Base-by-base conservation (phyloP, 139 green algal genomes). In the Chlorella ohadii region DNA sequence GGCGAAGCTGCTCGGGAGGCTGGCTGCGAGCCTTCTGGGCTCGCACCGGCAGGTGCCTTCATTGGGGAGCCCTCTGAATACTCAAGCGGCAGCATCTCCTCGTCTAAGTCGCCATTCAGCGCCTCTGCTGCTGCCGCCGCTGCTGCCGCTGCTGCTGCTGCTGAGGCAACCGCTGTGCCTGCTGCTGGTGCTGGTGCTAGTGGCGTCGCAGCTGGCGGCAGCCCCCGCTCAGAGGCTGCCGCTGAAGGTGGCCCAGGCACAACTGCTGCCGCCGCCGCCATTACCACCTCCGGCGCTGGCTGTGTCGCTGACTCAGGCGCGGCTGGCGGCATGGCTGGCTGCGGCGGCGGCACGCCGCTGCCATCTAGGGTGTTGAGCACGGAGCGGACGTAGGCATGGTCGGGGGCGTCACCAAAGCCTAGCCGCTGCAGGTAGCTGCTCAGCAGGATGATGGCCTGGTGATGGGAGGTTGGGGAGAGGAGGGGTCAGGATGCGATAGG, bases 401-500 rank as follows among this genome's bases (percentile, higher is more conserved):
- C 68, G 34, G 77, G 77, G 0, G 27, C 44, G 15, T 86, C 84
- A 4, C 7, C 84, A 72, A 88, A 88, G 20, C 39, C 31, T 47
- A 88, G 84, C 31, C 73, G 33, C 34, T 25, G 22, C 47, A 88
- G 47, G 81, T 88, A 84, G 6, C 27, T 51, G 66, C 39, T 86
- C 11, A 88, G 41, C 5, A 81, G 44, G 2, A 86, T 31, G 12
- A 88, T 31, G 16, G 77, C 77, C 77, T 83, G 77, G 51, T 59
- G 51, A 13, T 51, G 44, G n/a, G n/a, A n/a, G n/a, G n/a, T n/a
- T n/a, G n/a, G n/a, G n/a, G 44, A 51, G 44, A 51, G 44, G 44
- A 51, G 44, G 44, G 9, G 44, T 9, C 6, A 9, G 44, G 44
- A 51, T n/a, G n/a, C n/a, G n/a, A n/a, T n/a, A n/a, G 44, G 44